Conservation (phyloP, 306 rosid genomes). For the Inga oerstediana region DNA sequence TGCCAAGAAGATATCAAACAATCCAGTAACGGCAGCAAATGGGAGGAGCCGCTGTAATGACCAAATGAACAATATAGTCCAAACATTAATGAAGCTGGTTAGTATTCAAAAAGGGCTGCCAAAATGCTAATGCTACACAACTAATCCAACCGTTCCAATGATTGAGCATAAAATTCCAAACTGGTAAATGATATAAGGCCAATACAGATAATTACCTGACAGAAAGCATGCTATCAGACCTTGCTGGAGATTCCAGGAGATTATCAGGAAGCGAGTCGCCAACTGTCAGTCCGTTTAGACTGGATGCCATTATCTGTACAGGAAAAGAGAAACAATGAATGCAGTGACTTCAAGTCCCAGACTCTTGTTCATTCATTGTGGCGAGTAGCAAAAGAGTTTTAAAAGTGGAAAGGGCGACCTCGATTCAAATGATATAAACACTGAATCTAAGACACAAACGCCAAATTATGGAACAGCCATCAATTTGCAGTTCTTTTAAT, state of each 20-base stretch:
- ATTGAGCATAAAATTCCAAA: slow-evolving; percentile 1
- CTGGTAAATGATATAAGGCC: neutral
- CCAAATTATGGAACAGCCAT: slow-evolving; percentile 16
- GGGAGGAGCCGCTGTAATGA: slow-evolving; percentile 6
- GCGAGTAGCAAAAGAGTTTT: neutral
- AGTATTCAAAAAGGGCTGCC: neutral
- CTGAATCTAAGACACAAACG: slow-evolving; percentile 1
- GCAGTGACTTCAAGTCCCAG: neutral
- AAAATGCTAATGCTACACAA: slow-evolving; percentile 26
- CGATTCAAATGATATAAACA: slow-evolving; percentile 9
- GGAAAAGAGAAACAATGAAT: slow-evolving; percentile 20
- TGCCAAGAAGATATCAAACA: slow-evolving; percentile 12
- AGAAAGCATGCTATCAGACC: slow-evolving; percentile 81
- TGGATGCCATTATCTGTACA: slow-evolving; percentile 92
- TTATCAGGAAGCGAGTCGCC: slow-evolving; percentile 91
- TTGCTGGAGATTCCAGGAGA: slow-evolving; percentile 95
- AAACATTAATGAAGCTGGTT: neutral
- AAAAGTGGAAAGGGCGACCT: slow-evolving; percentile 5
- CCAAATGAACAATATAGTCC: slow-evolving; percentile 16
- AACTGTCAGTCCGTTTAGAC: slow-evolving; percentile 95
- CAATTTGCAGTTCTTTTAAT: slow-evolving; percentile 14
- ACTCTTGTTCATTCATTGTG: slow-evolving; percentile 20
- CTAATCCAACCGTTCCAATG: slow-evolving; percentile 17
- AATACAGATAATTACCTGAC: slow-evolving; percentile 52
- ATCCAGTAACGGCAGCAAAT: neutral